Evolutionary conservation across 257 asterid genomes (phyloP), one percentile per base, ranked within the genome.

Genomic region (Petrea volubilis): DNA sequence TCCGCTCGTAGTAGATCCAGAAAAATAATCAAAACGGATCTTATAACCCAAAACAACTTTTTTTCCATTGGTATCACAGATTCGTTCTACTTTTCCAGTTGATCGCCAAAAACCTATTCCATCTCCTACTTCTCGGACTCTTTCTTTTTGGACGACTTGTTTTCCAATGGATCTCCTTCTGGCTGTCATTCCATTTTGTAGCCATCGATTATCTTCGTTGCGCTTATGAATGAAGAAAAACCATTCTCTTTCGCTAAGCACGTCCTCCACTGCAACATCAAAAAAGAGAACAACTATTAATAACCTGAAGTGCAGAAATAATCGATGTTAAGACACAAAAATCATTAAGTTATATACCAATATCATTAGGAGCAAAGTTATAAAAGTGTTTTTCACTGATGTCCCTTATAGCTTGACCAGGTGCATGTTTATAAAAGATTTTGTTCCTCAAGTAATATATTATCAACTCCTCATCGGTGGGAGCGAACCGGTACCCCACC

Each of bases 51-150:
- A 60, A 0, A 72, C 52, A n/a, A n/a, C n/a, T n/a, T n/a, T n/a
- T 12, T 72, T 36, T 47, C 80, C 82, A 1, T 11, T 9, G 24
- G 70, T 47, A 55, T 73, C 52, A 74, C 28, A 51, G 14, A 83
- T 60, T 46, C 66, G 73, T 49, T 74, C 74, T 43, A 78, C 74
- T 6, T 66, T 49, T 27, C 79, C 82, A 2, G 25, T 6, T 21
- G 68, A 78, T 59, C 60, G 63, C 85, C 82, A 77, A 44, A 59
- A 72, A 4, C 85, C 82, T 21, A 29, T 68, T 6, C 51, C 76
- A 34, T 60, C 23, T 36, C 76, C 77, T 52, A 78, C 75, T 6
- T 5, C 28, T 27, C 34, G 63, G 10, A 2, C 0, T 10, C 1
- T 41, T 17, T n/a, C 7, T 0, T 25, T 20, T 50, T 56, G 63